These are phyloP conservation scores for Epichloe bromicola DNA, from an alignment of 2,329 filamentous ascomycete genomes.

Conservation along the genomic window DNA sequence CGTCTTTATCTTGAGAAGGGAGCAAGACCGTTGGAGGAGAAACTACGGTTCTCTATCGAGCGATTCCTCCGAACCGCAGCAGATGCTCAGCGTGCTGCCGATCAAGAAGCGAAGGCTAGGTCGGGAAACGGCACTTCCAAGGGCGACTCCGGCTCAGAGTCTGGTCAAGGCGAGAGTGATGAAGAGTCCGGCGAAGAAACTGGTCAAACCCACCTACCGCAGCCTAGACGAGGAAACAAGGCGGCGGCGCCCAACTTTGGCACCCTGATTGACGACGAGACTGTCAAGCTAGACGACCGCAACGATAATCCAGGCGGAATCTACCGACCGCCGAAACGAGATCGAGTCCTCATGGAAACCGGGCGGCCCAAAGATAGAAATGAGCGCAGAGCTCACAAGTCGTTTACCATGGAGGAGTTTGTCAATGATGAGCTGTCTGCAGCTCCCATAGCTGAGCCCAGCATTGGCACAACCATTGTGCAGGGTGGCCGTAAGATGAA, in stretches of 20 bases:
- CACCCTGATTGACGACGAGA: conserved; percentile 20
- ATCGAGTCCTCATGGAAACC: conserved; percentile 71
- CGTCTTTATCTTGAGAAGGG: conserved; percentile 91
- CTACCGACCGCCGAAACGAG: conserved; percentile 81
- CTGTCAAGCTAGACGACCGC: conserved; percentile 14
- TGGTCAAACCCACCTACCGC: conserved; percentile 2
- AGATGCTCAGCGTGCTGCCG: conserved; percentile 42
- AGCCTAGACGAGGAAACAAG: conserved; percentile 8
- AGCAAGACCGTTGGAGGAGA: conserved; percentile 76
- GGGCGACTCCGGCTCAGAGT: conserved; percentile 1
- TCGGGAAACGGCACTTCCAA: conserved; percentile 9
- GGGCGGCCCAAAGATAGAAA: conserved; percentile 46
- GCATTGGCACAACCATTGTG: conserved; percentile 81
- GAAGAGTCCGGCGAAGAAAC: conserved; percentile 12
- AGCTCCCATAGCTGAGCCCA: conserved; percentile 73
- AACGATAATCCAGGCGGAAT: conserved; percentile 46
- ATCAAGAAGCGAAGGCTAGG: conserved; percentile 14
- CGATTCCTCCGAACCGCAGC: conserved; percentile 83
- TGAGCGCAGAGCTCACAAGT: conserved; percentile 54
- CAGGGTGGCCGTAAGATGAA: conserved; percentile 68
- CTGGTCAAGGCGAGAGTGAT: conserved; percentile 23
- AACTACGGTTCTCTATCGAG: conserved; percentile 90
- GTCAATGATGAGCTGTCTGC: conserved; percentile 71
- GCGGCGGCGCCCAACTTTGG: conserved; percentile 21
- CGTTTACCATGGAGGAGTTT: conserved; percentile 83